These are phyloP conservation scores for Ramalina intermedia DNA, from an alignment of 495 filamentous ascomycete species.

Conservation along the genomic window DNA sequence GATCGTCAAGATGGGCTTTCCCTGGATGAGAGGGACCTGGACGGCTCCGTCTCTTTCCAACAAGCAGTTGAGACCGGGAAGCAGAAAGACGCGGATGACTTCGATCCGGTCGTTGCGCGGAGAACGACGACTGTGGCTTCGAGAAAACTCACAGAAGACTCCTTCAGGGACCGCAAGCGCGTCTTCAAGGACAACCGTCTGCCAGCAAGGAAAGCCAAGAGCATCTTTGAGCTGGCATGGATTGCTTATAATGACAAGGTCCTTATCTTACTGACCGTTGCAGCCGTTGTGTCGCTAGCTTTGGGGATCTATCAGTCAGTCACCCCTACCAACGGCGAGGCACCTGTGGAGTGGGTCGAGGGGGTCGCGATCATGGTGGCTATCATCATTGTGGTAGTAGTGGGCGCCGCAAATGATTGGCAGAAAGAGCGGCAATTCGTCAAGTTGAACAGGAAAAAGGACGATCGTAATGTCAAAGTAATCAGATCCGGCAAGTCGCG, in stretches of 20 bases:
- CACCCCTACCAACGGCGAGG: conserved; percentile 26
- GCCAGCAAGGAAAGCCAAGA: conserved; percentile 57
- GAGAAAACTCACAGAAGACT: conserved; percentile 19
- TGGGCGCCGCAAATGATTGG: conserved; percentile 56
- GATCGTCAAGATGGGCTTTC: conserved; percentile 55
- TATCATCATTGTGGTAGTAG: conserved; percentile 52
- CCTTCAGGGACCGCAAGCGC: conserved; percentile 48
- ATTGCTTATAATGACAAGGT: conserved; percentile 77
- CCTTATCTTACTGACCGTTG: conserved; percentile 60
- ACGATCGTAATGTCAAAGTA: conserved; percentile 57
- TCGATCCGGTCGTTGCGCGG: conserved; percentile 10
- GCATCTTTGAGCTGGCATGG: conserved; percentile 61
- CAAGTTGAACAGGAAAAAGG: conserved; percentile 57
- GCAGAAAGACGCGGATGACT: conserved; percentile 19
- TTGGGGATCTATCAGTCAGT: conserved; percentile 61
- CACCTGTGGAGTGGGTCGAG: conserved; percentile 62
- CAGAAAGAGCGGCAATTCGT: conserved; percentile 61
- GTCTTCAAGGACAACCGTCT: conserved; percentile 57
- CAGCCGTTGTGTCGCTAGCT: conserved; percentile 70
- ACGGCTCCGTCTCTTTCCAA: conserved; percentile 56
- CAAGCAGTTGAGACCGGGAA: conserved; percentile 31
- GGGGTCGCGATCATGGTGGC: conserved; percentile 60
- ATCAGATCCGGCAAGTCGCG: conserved; percentile 60
- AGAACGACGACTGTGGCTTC: conserved; percentile 19
- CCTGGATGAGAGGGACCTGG: conserved; percentile 52